Evolutionary conservation across 305 asterid genomes (phyloP), one percentile per base, ranked within the genome.

Genomic region (Ruellia speciosa): DNA sequence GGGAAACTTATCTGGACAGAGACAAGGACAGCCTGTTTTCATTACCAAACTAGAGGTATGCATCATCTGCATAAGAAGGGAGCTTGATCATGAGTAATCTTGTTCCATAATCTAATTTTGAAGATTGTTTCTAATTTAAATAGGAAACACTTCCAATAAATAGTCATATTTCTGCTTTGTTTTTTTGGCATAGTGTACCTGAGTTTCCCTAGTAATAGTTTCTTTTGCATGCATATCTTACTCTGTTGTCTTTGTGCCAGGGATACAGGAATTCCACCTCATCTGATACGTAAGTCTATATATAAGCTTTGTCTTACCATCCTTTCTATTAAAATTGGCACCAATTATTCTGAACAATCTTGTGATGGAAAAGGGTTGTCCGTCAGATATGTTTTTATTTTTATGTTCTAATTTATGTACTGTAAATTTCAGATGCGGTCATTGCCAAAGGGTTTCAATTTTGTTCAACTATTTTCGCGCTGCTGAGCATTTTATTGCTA

Each of bases 1-100:
- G 99, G 99, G 99, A 56, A 85, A 77, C 72, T 83, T 93, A 74
- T 86, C 99, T 59, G 99, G 97, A 69, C 97, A 86, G 77, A 78
- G 96, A 71, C 96, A 93, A 79, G 96, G 97, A 56, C 95, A 89
- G 67, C 96, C 96, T 60, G 96, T 93, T 57, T 88, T 93, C 75
- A 93, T 93, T 70, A 87, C 99, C 75, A 86, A 87, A 80, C 73
- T 93, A 71, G 97, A 93, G 94, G 99, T 89, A 72, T 67, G 72
- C 51, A 49, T 64, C 59, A 63, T 50, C 34, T 56, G 17, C 19
- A 14, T 39, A 46, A 68, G 18, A 62, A 20, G 10, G 46, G 51
- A 43, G 54, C 58, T 18, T 40, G 15, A 8, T 49, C 39, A 52
- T 46, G 58, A 35, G 50, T 35, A 50, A 18, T 47, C 6, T 47